Evolutionary conservation across 1,139 yeast genomes (phyloP), one percentile per base, ranked within the genome.

Genomic region (Blastobotrys arbuscula): DNA sequence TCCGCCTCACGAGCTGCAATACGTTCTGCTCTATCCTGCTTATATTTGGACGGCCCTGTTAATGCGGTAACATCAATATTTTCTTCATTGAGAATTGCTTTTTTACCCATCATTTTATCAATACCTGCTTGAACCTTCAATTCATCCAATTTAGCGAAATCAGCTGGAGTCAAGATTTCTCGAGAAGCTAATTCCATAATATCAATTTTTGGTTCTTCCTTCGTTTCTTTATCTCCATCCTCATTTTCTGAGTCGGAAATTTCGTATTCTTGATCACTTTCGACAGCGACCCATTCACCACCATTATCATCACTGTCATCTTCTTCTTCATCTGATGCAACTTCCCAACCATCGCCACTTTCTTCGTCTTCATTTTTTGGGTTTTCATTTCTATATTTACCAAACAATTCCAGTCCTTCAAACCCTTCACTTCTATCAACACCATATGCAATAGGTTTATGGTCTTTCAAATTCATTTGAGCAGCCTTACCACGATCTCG

Each of bases 401-500:
- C 92, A 60, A 92, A 77, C 53, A 92, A 74, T 60, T 89, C 97
- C 55, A 94, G 74, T 61, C 97, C 98, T 38, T 92, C 95, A 64
- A 92, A 85, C 46, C 88, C 82, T 19, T 37, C 44, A 24, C 60
- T 55, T 33, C 53, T 54, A 24, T 77, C 75, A 44, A 76, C 77
- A 72, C 98, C 98, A 58, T 77, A 92, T 64, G 66, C 63, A 42
- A 59, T 57, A 3, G 60, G 61, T 13, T 47, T 45, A 20, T 47
- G 53, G 6, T 52, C 58, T 19, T 47, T 41, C 53, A 89, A 56
- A 52, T 79, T 94, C 77, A 90, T 84, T 23, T 95, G 75, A 13
- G 96, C 97, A 34, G 74, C 70, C 71, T 92, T 92, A 63, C 98
- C 98, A 64, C 98, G 78, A 64, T 94, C 97, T 63, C 87, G 89